phyloP scores from a whole-genome alignment of 1,139 yeast species.

The Suhomyces wounanorum region DNA sequence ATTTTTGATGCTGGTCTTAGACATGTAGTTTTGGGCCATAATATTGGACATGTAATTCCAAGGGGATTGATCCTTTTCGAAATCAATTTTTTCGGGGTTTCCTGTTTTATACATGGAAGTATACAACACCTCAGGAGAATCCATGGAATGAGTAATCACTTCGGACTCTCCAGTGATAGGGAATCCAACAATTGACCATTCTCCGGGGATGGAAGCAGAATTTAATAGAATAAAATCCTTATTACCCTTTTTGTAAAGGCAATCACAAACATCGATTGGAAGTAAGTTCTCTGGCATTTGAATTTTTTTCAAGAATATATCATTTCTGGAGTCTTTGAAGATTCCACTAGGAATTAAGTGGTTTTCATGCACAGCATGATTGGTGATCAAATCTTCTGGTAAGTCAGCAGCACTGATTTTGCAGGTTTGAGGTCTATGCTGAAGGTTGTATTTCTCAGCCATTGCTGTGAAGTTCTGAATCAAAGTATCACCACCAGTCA shows the following conservation, averaged over 20 bases:
- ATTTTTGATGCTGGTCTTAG: constrained; percentile 16
- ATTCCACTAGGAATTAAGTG: constrained; percentile 17
- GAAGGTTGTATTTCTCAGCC: constrained; percentile 45
- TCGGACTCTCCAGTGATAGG: constrained; percentile 56
- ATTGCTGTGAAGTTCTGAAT: constrained; percentile 62
- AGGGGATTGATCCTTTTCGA: constrained; percentile 23
- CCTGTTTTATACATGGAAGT: constrained; percentile 20
- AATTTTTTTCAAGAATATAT: constrained; percentile 21
- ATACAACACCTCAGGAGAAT: constrained; percentile 27
- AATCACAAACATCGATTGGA: constrained; percentile 55
- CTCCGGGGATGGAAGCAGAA: constrained; percentile 79
- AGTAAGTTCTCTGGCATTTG: constrained; percentile 18
- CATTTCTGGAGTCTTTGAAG: constrained; percentile 4
- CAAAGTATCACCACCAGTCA: constrained; percentile 61
- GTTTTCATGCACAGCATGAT: constrained; percentile 22
- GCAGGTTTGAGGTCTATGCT: constrained; percentile 15
- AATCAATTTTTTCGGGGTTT: constrained; percentile 8
- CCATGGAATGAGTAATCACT: constrained; percentile 67
- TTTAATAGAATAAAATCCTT: constrained; percentile 58
- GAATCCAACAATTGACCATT: constrained; percentile 84
- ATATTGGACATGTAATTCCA: constrained; percentile 55
- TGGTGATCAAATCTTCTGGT: constrained; percentile 13
- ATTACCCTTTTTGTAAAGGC: constrained; percentile 21
- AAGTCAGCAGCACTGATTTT: constrained; percentile 4
- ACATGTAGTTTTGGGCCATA: constrained; percentile 38